phyloP scores from a whole-genome alignment of 2,329 filamentous ascomycete species.

The Colletotrichum sojae region DNA sequence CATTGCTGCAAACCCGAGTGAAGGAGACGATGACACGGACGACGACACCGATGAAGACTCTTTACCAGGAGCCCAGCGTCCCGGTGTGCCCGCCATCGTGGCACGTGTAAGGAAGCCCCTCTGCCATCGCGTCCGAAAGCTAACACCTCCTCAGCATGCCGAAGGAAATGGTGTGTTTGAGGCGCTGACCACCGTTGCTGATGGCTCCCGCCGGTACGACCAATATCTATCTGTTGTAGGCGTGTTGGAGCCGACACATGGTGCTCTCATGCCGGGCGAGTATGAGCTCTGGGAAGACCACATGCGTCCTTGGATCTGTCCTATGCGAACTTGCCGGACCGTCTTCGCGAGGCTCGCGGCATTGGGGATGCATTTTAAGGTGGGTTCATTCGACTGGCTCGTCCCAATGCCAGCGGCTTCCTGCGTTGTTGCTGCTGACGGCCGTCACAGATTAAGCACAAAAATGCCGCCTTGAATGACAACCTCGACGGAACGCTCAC shows the following conservation, averaged over 20 bases:
- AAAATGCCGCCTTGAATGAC: constrained; percentile 52
- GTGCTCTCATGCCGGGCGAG: constrained; percentile 51
- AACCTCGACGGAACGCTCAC: constrained; percentile 58
- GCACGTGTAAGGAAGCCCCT: too few relatives aligned
- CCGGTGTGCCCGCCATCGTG: too few relatives aligned
- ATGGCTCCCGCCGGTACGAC: constrained; percentile 5
- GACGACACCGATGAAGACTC: constrained; percentile 23
- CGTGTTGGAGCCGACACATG: constrained; percentile 37
- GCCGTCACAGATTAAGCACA: constrained; percentile 40
- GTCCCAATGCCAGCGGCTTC: not conserved
- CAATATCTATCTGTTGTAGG: constrained; percentile 1
- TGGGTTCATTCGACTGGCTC: constrained; percentile 6
- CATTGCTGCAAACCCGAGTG: constrained; percentile 40
- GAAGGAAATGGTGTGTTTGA: too few relatives aligned
- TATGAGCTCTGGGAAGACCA: constrained; percentile 48
- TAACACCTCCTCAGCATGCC: too few relatives aligned
- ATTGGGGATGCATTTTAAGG: constrained; percentile 45
- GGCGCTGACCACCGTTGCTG: not conserved
- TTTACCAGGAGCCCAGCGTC: not conserved
- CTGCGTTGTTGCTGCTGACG: constrained; percentile 9
- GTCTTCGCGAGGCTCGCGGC: constrained; percentile 43
- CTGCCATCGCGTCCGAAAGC: too few relatives aligned
- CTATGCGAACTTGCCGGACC: constrained; percentile 54
- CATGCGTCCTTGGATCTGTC: constrained; percentile 51
- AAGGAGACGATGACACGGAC: constrained; percentile 7